phyloP scores from a whole-genome alignment of 352 stramenopile species.

The Globisporangium echinulatum region DNA sequence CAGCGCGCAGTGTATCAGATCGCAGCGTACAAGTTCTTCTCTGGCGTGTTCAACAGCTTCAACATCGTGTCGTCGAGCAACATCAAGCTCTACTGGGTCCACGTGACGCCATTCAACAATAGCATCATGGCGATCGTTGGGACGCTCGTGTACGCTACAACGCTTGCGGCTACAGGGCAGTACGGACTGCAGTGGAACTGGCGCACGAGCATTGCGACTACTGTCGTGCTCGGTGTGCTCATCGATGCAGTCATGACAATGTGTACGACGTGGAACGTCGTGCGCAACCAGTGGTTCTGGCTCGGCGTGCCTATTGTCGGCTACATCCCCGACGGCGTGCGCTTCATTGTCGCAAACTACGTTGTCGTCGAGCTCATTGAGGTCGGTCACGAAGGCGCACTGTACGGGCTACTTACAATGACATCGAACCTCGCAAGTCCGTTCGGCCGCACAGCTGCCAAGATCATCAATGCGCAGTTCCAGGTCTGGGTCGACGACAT shows the following conservation, averaged over 20 bases:
- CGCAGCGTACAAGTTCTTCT: constrained; percentile 56
- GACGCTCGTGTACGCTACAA: constrained; percentile 31
- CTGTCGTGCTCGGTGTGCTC: constrained; percentile 14
- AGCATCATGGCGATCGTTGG: constrained; percentile 45
- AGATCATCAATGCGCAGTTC: constrained; percentile 47
- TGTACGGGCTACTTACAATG: constrained; percentile 52
- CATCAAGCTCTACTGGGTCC: constrained; percentile 48
- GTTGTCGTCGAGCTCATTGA: constrained; percentile 55
- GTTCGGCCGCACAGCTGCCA: constrained; percentile 37
- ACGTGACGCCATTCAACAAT: constrained; percentile 47
- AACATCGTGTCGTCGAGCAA: constrained; percentile 43
- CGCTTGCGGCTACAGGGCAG: constrained; percentile 33
- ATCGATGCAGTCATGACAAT: constrained; percentile 45
- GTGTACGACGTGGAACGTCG: constrained; percentile 42
- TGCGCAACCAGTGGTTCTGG: constrained; percentile 65
- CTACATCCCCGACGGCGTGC: constrained; percentile 40
- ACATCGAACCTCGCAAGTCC: constrained; percentile 42
- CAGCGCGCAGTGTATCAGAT: constrained; percentile 53
- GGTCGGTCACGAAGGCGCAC: constrained; percentile 37
- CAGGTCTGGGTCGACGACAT: constrained; percentile 46
- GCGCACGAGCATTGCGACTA: constrained; percentile 37
- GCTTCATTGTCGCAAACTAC: constrained; percentile 58
- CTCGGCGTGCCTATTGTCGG: constrained; percentile 42
- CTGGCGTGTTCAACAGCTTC: constrained; percentile 48
- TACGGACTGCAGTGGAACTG: constrained; percentile 56